A percentile compares a stretch with the other conserved stretches of the same genome.
These are phyloP conservation scores for Epichloe glyceriae DNA, from an alignment of 2,329 filamentous ascomycete species.

Conservation along the genomic window DNA sequence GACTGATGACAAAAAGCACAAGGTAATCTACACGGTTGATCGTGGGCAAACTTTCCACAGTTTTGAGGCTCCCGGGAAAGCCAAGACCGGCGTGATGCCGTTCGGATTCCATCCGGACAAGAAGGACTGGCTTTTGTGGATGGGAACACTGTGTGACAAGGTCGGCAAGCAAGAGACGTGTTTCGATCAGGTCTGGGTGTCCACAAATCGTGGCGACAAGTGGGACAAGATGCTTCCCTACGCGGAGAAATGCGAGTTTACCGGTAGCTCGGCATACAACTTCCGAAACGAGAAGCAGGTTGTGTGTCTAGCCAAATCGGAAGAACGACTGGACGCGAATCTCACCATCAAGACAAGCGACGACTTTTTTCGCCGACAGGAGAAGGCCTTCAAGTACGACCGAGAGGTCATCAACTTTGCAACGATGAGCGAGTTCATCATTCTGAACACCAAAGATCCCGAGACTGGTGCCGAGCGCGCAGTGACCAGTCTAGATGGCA, in stretches of 20 bases:
- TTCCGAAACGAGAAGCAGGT: slow-evolving; percentile 42
- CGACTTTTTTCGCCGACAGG: slow-evolving; percentile 62
- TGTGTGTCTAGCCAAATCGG: slow-evolving; percentile 42
- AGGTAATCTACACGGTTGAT: slow-evolving; percentile 69
- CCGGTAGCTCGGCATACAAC: slow-evolving; percentile 47
- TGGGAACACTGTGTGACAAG: slow-evolving; percentile 57
- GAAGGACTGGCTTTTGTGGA: slow-evolving; percentile 88
- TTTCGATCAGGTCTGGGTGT: slow-evolving; percentile 61
- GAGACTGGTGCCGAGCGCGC: slow-evolving; percentile 59
- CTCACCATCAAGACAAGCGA: slow-evolving; percentile 64
- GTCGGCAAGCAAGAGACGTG: slow-evolving; percentile 42
- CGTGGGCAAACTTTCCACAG: slow-evolving; percentile 59
- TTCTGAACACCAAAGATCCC: slow-evolving; percentile 65
- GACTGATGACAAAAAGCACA: slow-evolving; percentile 39
- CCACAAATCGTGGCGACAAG: slow-evolving; percentile 63
- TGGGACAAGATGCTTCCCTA: slow-evolving; percentile 68
- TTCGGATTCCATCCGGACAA: slow-evolving; percentile 73
- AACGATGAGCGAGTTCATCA: slow-evolving; percentile 92
- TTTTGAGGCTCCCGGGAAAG: slow-evolving; percentile 56
- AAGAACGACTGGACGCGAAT: slow-evolving; percentile 46
- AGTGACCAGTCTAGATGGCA: slow-evolving; percentile 74
- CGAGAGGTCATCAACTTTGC: slow-evolving; percentile 67
- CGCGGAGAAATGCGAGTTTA: slow-evolving; percentile 77
- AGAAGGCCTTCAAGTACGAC: slow-evolving; percentile 35
- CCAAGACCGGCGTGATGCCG: slow-evolving; percentile 24